Percentiles rank a stretch among this genome's conserved stretches.
Evolutionary conservation across 148 eudicot species (phyloP).

Genomic region (Rhododendron vialii): DNA sequence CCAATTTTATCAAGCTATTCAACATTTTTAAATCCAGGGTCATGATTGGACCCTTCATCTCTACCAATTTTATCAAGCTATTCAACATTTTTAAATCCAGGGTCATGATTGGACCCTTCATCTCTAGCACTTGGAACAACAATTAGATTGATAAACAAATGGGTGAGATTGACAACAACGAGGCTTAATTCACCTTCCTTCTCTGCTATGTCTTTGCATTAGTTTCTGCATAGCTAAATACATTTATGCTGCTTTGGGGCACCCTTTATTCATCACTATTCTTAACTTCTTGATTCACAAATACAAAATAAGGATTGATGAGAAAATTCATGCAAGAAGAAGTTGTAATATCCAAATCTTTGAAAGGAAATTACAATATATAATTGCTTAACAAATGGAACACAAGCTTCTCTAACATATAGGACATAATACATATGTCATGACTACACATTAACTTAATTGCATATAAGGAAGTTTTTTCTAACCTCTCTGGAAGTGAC

Average conservation of each 20-base stretch:
- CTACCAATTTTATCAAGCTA: background rate
- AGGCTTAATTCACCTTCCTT: background rate
- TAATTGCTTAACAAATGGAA: background rate
- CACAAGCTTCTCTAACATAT: background rate
- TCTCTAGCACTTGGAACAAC: background rate
- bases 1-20: background rate
- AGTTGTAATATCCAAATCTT: background rate
- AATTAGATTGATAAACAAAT: background rate
- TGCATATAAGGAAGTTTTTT: conserved; percentile 5
- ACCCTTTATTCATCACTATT: background rate
- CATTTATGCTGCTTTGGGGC: background rate
- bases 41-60: conserved; percentile 1
- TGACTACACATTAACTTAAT: background rate
- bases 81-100: background rate
- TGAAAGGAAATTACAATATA: background rate
- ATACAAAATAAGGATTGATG: background rate
- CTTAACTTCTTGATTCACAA: background rate
- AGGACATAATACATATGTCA: background rate
- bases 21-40: background rate
- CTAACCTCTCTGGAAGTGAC: conserved; percentile 59
- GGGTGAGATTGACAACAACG: background rate
- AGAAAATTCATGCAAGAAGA: background rate
- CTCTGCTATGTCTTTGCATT: background rate
- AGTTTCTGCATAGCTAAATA: background rate
- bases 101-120: background rate